Evolutionary conservation across 1,284 basidiomycete species (phyloP).

Genomic region (Ceratobasidium sp.): DNA sequence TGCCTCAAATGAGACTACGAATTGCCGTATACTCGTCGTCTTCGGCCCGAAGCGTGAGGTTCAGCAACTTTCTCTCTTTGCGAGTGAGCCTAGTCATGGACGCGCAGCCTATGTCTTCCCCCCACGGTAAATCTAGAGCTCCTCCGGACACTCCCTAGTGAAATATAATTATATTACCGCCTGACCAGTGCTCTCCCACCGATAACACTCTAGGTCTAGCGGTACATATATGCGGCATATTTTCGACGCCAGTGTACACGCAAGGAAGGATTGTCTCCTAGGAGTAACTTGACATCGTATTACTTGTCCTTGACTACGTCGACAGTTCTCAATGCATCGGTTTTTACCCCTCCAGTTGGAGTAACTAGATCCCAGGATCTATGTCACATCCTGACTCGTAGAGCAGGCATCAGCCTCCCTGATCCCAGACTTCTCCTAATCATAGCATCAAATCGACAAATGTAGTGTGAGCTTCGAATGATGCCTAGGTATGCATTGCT

Average conservation of each 20-base stretch:
- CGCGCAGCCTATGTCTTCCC: conserved; percentile 54
- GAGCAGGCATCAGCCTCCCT: too few species aligned
- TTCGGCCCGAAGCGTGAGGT: conserved; percentile 9
- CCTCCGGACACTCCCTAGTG: conserved; percentile 58
- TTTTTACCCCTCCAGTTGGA: conserved; percentile 32
- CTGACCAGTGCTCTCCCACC: conserved; percentile 36
- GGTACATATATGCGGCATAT: conserved; percentile 42
- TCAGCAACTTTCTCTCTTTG: conserved; percentile 27
- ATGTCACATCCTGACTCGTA: too few species aligned
- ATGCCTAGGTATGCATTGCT: too few species aligned
- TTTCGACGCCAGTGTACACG: conserved; percentile 1
- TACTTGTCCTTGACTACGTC: conserved; percentile 36
- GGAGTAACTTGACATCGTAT: conserved; percentile 42
- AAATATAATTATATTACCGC: conserved; percentile 58
- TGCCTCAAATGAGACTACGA: conserved; percentile 16
- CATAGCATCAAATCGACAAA: too few species aligned
- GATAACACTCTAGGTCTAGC: conserved; percentile 41
- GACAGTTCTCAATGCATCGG: conserved; percentile 26
- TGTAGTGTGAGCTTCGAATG: too few species aligned
- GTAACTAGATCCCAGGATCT: conserved; percentile 20
- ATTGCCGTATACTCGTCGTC: conserved; percentile 34
- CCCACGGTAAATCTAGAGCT: conserved; percentile 57
- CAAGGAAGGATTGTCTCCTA: conserved; percentile 6
- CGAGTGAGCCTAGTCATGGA: conserved; percentile 49
- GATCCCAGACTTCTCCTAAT: too few species aligned